Conservation (phyloP, 768 basidiomycete genomes). For the Leccinum broughii region DNA sequence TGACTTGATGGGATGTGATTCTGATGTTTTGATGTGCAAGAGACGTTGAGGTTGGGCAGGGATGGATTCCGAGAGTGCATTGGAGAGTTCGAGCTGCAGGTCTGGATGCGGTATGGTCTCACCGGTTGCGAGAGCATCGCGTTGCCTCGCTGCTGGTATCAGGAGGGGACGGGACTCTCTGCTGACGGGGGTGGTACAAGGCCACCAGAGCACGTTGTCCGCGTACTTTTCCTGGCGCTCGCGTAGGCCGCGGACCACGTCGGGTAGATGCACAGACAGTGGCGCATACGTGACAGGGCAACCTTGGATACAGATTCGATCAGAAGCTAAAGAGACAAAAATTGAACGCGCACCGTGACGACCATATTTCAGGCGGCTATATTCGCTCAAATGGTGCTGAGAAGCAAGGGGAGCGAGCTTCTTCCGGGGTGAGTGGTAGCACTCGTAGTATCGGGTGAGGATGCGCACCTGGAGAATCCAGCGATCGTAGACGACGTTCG, state of each 20-base stretch:
- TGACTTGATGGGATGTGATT: slow-evolving; percentile 83
- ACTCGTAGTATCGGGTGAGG: not conserved
- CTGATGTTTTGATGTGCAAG: slow-evolving; percentile 62
- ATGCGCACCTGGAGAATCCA: slow-evolving; percentile 27
- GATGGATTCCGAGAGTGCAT: slow-evolving; percentile 53
- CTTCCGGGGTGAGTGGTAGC: slow-evolving; percentile 5
- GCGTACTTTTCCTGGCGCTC: slow-evolving; percentile 47
- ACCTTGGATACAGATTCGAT: slow-evolving; percentile 38
- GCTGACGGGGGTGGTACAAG: slow-evolving; percentile 20
- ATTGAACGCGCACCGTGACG: slow-evolving; percentile 27
- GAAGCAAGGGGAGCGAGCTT: slow-evolving; percentile 63
- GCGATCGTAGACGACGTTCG: slow-evolving; percentile 7
- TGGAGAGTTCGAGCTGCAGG: slow-evolving; percentile 51
- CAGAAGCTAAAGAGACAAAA: not conserved
- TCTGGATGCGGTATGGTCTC: slow-evolving; percentile 20
- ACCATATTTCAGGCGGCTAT: slow-evolving; percentile 70
- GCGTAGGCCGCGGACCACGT: slow-evolving; percentile 53
- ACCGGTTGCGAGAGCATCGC: slow-evolving; percentile 24
- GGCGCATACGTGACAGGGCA: slow-evolving; percentile 60
- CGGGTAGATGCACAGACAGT: slow-evolving; percentile 61
- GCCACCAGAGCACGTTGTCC: slow-evolving; percentile 51
- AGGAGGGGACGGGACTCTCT: slow-evolving; percentile 11
- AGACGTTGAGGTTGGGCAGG: slow-evolving; percentile 6
- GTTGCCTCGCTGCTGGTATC: slow-evolving; percentile 24
- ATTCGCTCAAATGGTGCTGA: slow-evolving; percentile 73